Conservation (phyloP, 441 rosid species). For the Pelargonium citronellum region DNA sequence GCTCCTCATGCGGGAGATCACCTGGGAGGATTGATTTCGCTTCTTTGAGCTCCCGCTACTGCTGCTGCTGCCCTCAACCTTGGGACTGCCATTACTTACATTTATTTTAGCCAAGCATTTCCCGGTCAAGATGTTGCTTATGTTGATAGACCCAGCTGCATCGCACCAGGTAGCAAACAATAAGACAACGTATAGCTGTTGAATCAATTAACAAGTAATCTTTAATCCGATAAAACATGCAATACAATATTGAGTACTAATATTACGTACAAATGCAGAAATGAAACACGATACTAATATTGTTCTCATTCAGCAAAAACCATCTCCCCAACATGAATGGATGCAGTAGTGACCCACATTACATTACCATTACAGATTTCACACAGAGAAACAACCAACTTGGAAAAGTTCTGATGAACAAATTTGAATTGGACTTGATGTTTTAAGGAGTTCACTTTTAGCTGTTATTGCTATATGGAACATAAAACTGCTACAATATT, state of each 20-base stretch:
- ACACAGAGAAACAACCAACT: neutral
- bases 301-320: neutral
- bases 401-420: neutral
- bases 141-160: slow-evolving; percentile 85
- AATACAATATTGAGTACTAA: no score
- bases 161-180: no score
- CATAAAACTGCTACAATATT: no score
- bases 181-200: no score
- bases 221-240: no score
- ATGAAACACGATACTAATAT: neutral
- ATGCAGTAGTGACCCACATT: neutral
- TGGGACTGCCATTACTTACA: slow-evolving; percentile 46
- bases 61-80: slow-evolving; percentile 41
- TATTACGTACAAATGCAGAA: no score
- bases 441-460: no score
- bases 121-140: slow-evolving; percentile 91
- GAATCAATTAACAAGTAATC: no score
- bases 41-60: slow-evolving; percentile 28
- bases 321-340: no score
- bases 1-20: slow-evolving; percentile 36
- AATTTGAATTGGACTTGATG: no score
- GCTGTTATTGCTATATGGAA: no score
- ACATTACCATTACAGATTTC: neutral
- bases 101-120: slow-evolving; percentile 88
- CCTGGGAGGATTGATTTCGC: slow-evolving; percentile 19